Evolutionary conservation across 768 basidiomycete species (phyloP).

Genomic region (Lactarius evosmus): DNA sequence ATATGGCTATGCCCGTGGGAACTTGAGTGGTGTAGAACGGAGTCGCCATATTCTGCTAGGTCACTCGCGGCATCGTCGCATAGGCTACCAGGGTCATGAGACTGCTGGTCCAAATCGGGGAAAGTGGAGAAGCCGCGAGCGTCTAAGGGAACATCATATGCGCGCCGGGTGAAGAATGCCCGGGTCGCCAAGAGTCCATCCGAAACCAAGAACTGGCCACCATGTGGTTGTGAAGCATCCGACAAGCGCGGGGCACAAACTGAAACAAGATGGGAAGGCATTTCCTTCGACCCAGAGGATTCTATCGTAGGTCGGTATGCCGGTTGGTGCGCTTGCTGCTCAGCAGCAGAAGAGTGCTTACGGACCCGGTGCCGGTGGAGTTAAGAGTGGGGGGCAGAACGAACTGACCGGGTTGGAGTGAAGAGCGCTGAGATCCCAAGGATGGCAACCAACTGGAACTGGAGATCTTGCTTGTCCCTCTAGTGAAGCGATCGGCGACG

Average conservation of each 20-base stretch:
- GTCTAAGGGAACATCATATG: conserved; percentile 12
- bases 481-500: conserved; percentile 4
- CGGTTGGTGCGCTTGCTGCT: conserved; percentile 1
- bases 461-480: conserved; percentile 13
- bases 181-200: conserved; percentile 19
- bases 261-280: not conserved
- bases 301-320: not conserved
- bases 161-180: conserved; percentile 19
- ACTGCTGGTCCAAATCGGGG: not conserved
- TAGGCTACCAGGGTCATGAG: not conserved
- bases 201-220: conserved; percentile 13
- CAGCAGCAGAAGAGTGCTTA: not conserved
- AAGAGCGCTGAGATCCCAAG: not conserved
- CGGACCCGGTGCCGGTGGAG: not conserved
- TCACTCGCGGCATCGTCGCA: conserved; percentile 22
- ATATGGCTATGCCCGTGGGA: not conserved
- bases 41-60: conserved; percentile 20
- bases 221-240: conserved; percentile 1
- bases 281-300: not conserved
- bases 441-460: not conserved
- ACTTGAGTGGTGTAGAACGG: not conserved
- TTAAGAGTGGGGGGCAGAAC: not conserved
- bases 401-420: not conserved
- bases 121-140: not conserved
- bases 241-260: not conserved